Conservation (phyloP, 345 rosid genomes). For the Tarenaya hassleriana region DNA sequence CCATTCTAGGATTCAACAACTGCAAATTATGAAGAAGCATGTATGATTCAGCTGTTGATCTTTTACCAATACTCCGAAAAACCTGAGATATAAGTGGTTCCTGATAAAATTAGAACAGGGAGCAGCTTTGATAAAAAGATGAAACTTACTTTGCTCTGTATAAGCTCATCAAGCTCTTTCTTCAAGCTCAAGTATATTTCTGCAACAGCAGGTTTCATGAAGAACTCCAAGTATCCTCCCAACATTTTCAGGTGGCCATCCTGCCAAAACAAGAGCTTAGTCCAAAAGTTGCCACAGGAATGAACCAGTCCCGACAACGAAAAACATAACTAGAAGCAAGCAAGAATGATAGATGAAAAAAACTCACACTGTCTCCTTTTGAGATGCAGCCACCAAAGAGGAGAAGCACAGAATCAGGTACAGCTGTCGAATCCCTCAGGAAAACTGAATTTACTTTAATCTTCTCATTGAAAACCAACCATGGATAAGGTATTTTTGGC, state of each 20-base stretch:
- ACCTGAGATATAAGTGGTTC: constrained; percentile 1
- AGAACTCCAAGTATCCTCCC: constrained; percentile 88
- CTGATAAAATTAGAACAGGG: constrained; percentile 16
- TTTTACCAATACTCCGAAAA: constrained; percentile 9
- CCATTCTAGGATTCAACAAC: constrained; percentile 67
- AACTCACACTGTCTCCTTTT: constrained; percentile 53
- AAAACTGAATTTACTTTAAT: constrained; percentile 85
- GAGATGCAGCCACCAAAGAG: constrained; percentile 79
- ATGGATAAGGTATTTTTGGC: constrained; percentile 67
- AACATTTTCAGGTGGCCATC: constrained; percentile 90
- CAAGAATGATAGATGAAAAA: constrained; percentile 15
- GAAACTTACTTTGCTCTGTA: constrained; percentile 65
- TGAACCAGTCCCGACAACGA: constrained; percentile 1
- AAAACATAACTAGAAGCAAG: constrained; percentile 1
- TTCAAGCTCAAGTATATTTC: constrained; percentile 56
- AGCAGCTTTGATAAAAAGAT: constrained; percentile 16
- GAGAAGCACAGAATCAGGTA: constrained; percentile 73
- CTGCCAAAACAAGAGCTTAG: constrained; percentile 32
- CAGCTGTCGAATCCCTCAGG: constrained; percentile 90
- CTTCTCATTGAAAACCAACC: constrained; percentile 94
- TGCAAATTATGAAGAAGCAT: constrained; percentile 28
- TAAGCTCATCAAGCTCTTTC: constrained; percentile 75
- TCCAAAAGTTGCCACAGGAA: neutral
- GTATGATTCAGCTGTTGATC: constrained; percentile 6
- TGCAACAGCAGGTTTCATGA: constrained; percentile 60